Conservation (phyloP, 1,284 basidiomycete species). For the Ceratobasidium sp. region DNA sequence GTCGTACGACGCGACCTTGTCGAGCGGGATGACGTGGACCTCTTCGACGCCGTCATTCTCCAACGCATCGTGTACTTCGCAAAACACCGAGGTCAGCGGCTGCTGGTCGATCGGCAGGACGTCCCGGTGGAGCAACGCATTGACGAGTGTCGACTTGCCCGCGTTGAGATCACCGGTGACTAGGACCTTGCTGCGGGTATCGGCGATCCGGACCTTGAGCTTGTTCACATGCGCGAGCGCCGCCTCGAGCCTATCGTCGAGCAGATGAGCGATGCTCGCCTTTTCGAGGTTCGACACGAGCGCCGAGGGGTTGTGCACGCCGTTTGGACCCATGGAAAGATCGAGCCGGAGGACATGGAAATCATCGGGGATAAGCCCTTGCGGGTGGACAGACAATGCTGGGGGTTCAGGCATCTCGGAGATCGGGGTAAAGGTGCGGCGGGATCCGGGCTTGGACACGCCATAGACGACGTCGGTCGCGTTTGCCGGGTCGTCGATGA, state of each 20-base stretch:
- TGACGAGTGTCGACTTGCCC: constrained; percentile 98
- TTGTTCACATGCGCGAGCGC: constrained; percentile 87
- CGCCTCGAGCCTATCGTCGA: constrained; percentile 88
- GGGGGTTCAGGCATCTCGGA: constrained; percentile 50
- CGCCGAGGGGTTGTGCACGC: constrained; percentile 77
- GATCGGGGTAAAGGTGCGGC: constrained; percentile 57
- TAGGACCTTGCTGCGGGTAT: constrained; percentile 95
- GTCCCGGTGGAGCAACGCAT: constrained; percentile 89
- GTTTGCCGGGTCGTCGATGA: constrained; percentile 81
- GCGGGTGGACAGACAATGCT: constrained; percentile 6
- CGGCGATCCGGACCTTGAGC: constrained; percentile 88
- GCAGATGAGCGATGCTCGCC: constrained; percentile 90
- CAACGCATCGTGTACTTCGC: constrained; percentile 94
- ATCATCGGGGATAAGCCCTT: constrained; percentile 63
- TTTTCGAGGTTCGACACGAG: constrained; percentile 94
- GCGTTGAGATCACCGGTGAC: constrained; percentile 99
- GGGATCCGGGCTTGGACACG: constrained; percentile 65
- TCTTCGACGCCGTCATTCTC: constrained; percentile 87
- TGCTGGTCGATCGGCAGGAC: constrained; percentile 99
- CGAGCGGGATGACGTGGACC: constrained; percentile 82
- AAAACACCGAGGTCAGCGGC: constrained; percentile 97
- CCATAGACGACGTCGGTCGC: constrained; percentile 76
- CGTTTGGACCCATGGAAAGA: constrained; percentile 87
- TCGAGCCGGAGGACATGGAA: constrained; percentile 93
- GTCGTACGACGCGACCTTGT: constrained; percentile 72